Conservation (phyloP, 306 rosid species). For the Astragalus membranaceus region DNA sequence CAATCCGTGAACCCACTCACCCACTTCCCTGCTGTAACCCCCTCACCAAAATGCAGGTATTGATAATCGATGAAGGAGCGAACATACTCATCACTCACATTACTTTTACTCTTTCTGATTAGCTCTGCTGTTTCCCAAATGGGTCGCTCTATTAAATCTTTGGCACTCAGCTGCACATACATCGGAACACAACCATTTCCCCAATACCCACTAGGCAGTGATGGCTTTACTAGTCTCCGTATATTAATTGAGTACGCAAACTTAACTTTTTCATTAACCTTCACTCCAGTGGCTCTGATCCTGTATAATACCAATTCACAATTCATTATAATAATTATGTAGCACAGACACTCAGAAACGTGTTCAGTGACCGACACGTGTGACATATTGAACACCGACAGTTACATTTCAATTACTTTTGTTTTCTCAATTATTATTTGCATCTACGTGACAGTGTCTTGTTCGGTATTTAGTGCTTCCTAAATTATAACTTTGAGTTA, state of each 20-base stretch:
- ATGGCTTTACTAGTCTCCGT: slow-evolving; percentile 47
- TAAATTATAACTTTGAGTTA: too few relatives aligned
- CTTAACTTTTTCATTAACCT: slow-evolving; percentile 48
- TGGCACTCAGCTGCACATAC: slow-evolving; percentile 48
- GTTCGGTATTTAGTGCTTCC: too few relatives aligned
- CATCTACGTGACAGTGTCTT: too few relatives aligned
- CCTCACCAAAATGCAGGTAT: slow-evolving; percentile 49
- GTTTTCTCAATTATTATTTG: too few relatives aligned
- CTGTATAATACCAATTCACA: slow-evolving; percentile 16
- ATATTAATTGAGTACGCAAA: slow-evolving; percentile 66
- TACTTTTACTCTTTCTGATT: slow-evolving; percentile 68
- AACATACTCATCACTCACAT: slow-evolving; percentile 60
- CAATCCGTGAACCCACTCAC: slow-evolving; percentile 91
- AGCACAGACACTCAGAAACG: too few relatives aligned
- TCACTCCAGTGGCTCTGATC: slow-evolving; percentile 40
- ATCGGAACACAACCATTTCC: slow-evolving; percentile 85
- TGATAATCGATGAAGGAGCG: slow-evolving; percentile 68
- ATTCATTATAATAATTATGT: too few relatives aligned
- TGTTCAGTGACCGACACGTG: too few relatives aligned
- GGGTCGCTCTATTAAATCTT: slow-evolving; percentile 45
- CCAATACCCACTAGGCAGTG: slow-evolving; percentile 65
- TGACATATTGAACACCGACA: too few relatives aligned
- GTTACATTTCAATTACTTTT: too few relatives aligned
- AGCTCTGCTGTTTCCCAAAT: slow-evolving; percentile 64
- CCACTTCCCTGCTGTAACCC: slow-evolving; percentile 59